These are phyloP conservation scores for Poa annua DNA, from an alignment of 176 grass and related monocot species.

Conservation along the genomic window DNA sequence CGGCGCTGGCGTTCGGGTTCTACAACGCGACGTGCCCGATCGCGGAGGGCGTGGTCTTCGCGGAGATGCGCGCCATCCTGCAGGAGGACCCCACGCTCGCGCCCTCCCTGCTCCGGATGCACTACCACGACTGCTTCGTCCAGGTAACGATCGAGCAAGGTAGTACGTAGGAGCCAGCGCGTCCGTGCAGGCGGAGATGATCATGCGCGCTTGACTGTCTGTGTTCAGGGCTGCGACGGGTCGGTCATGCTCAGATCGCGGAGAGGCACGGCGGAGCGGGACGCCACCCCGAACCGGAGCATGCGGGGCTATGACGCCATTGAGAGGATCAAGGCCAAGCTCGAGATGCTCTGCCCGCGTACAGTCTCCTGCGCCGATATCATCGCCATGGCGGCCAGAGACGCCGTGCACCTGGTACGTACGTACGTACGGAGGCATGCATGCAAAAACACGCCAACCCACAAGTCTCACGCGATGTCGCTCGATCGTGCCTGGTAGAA, in stretches of 20 bases:
- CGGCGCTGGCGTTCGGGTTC: slow-evolving; percentile 47
- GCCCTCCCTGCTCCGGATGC: slow-evolving; percentile 68
- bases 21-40: slow-evolving; percentile 48
- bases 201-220: no score
- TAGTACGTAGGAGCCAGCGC: no score
- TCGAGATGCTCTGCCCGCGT: slow-evolving; percentile 57
- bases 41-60: slow-evolving; percentile 51
- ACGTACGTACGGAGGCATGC: no score
- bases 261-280: slow-evolving; percentile 43
- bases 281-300: slow-evolving; percentile 57
- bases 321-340: slow-evolving; percentile 54
- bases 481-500: no score
- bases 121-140: slow-evolving; percentile 77
- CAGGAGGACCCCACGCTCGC: slow-evolving; percentile 47
- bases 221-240: slow-evolving; percentile 46
- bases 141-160: not conserved
- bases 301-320: slow-evolving; percentile 56
- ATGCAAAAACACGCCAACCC: no score
- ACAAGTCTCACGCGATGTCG: no score
- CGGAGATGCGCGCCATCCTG: slow-evolving; percentile 49
- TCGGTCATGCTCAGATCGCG: slow-evolving; percentile 56
- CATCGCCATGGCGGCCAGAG: slow-evolving; percentile 59
- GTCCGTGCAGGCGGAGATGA: no score
- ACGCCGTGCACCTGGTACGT: slow-evolving; percentile 46
- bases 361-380: slow-evolving; percentile 70